Conservation (phyloP, 2,329 filamentous ascomycete genomes). For the Truncatella angustata region DNA sequence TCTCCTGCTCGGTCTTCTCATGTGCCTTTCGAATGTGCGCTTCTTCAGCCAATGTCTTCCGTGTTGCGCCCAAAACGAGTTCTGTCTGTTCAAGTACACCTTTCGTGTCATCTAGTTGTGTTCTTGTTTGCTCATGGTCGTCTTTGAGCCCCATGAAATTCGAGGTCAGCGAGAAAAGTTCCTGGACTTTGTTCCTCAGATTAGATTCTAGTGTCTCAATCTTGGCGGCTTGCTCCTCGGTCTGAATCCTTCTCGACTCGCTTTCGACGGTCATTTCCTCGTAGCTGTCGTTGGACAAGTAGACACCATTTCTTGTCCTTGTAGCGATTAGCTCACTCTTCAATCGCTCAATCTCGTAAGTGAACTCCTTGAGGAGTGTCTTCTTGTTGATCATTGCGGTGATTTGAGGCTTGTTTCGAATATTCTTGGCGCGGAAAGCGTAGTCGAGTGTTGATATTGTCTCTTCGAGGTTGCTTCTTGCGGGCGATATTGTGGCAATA, state of each 20-base stretch:
- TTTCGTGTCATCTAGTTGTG: slow-evolving; percentile 74
- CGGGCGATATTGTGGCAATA: slow-evolving; percentile 92
- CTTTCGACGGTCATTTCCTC: slow-evolving; percentile 90
- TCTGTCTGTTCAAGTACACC: slow-evolving; percentile 85
- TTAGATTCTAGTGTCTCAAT: slow-evolving; percentile 91
- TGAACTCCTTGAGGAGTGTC: slow-evolving; percentile 86
- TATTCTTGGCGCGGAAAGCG: slow-evolving; percentile 96
- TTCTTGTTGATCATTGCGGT: slow-evolving; percentile 93
- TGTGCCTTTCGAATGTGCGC: slow-evolving; percentile 78
- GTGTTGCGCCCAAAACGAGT: slow-evolving; percentile 74
- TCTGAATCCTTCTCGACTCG: slow-evolving; percentile 86
- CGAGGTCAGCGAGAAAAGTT: slow-evolving; percentile 81
- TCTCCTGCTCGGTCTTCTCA: slow-evolving; percentile 75
- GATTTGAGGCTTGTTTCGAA: slow-evolving; percentile 94
- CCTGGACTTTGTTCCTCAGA: slow-evolving; percentile 88
- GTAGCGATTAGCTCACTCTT: slow-evolving; percentile 93
- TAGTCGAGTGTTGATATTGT: slow-evolving; percentile 98
- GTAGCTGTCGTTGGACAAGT: slow-evolving; percentile 82
- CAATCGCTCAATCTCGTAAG: slow-evolving; percentile 87
- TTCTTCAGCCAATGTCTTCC: slow-evolving; percentile 76
- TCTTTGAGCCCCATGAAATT: slow-evolving; percentile 87
- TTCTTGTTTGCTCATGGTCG: slow-evolving; percentile 76
- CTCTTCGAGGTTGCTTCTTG: slow-evolving; percentile 93
- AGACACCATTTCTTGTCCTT: slow-evolving; percentile 90
- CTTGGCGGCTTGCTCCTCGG: slow-evolving; percentile 87